Percentiles rank a stretch among this genome's conserved stretches.
Conservation (phyloP, 495 filamentous ascomycete genomes). For the Parachaetomium inaequale region DNA sequence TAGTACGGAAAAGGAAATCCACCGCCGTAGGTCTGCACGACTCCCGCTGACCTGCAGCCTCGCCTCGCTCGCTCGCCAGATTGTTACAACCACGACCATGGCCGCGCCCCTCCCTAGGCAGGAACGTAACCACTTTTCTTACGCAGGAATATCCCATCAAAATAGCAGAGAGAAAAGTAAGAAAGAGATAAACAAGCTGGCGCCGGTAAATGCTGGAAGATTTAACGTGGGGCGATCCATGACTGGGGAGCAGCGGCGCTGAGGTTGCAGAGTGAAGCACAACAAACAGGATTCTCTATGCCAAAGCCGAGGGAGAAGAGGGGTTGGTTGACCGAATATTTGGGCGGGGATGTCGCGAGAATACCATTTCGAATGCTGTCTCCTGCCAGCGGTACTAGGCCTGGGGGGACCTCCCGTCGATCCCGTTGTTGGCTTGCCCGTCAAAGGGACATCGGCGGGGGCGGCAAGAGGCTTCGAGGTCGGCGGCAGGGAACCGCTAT, state of each 20-base stretch:
- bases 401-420: too few species aligned
- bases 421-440: too few species aligned
- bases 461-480: too few species aligned
- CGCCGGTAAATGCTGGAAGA: conserved; percentile 13
- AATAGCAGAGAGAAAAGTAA: not conserved
- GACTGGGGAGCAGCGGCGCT: not conserved
- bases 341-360: not conserved
- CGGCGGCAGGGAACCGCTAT: not conserved
- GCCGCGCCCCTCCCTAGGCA: not conserved
- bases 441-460: too few species aligned
- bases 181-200: conserved; percentile 27
- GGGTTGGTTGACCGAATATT: not conserved
- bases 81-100: not conserved
- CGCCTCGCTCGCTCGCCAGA: not conserved
- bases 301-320: not conserved
- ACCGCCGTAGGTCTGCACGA: not conserved
- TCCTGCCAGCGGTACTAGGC: too few species aligned
- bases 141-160: not conserved
- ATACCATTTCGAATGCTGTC: too few species aligned
- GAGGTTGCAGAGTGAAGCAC: not conserved
- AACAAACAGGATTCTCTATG: not conserved
- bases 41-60: conserved; percentile 17
- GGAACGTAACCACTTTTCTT: not conserved
- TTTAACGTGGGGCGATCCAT: not conserved
- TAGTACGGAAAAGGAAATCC: not conserved